Base-by-base conservation (phyloP, 441 rosid species). In the Lepidium campestre region DNA sequence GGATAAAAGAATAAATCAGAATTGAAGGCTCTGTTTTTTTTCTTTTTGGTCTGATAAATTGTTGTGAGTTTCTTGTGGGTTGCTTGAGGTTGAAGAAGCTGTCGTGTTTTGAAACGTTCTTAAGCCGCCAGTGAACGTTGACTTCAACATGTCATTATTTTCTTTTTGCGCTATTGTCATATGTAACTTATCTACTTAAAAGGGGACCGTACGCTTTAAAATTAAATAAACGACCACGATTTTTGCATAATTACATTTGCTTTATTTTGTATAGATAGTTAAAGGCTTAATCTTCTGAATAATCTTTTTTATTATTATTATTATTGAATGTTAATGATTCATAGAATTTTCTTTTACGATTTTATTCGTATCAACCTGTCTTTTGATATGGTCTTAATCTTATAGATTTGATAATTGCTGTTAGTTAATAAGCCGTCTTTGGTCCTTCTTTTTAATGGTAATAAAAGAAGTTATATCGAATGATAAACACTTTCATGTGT, bases 71-170 rank as follows among this genome's bases (percentile, higher is more conserved):
- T 22, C 17, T 48, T 45, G 5, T 56, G 5, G 8, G 17, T 52
- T 59, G 56, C 34, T 65, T 72, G 61, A 29, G 11, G 61, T 72
- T 52, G 19, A 57, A 46, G 63, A 62, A 72, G 76, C 48, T 35
- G 72, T 52, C 62, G 27, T 58, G 13, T 32, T 58, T 65, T 72
- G 76, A 72, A 72, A 72, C 8, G 62, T 65, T 65, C 54, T 23
- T 19, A 20, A 42, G 62, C 67, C 37, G 57, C 62, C 71, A 25
- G 61, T 42, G 62, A 35, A 42, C 12, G 61, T 44, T 57, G 60
- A 65, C 61, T 31, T 8, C 9, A 10, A 15, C 57, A 29, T 37
- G 19, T 45, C 48, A 41, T 49, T 52, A 12, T 41, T 31, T n/a
- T 48, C 39, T 22, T 31, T 29, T 40, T 29, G 8, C 8, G 7